Base-by-base conservation (phyloP, 2,329 filamentous ascomycete genomes). In the Emericellopsis cladophorae region DNA sequence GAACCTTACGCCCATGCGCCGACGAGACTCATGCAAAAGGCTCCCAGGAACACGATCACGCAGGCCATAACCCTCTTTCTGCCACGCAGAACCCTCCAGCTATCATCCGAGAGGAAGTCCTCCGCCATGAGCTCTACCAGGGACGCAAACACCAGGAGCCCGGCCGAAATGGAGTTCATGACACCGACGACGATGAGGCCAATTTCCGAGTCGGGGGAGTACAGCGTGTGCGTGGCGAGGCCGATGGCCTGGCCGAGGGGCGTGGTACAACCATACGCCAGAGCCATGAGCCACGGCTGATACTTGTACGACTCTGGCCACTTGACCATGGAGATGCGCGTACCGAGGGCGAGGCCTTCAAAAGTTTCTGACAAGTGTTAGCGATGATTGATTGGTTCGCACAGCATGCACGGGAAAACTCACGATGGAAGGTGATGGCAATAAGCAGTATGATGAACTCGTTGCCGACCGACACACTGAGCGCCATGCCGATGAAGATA, bases 401-500 rank as follows among this genome's bases (percentile, higher is more conserved):
- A 6, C 12, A n/a, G 7, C 5, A 4, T 2, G 0, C n/a, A 5
- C 4, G 7, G 16, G 16, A 14, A 14, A 14, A 50, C 58, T 46
- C 50, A 61, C 58, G 82, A 52, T 90, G 84, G 58, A 89, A 89
- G 40, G 74, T 72, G 49, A 90, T 87, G 39, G 84, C 84, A 37
- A 88, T 70, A 2, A 89, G 69, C 43, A 90, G 77, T n/a, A 89
- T 79, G 41, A 85, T 69, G 51, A 90, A 90, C 5, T 81, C 75
- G 8, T 79, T 78, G 1, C 84, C 84, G 1, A 81, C 82, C 4
- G 84, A 79, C 7, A 90, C 84, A 26, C 81, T 85, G 34, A 90
- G 69, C 4, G 84, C 82, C 81, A 89, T 88, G 45, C 84, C 84
- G 49, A 90, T 89, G 54, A 90, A 90, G 44, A 88, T 72, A 45